Base-by-base conservation (phyloP, 441 rosid species). In the Omphalea diandra region DNA sequence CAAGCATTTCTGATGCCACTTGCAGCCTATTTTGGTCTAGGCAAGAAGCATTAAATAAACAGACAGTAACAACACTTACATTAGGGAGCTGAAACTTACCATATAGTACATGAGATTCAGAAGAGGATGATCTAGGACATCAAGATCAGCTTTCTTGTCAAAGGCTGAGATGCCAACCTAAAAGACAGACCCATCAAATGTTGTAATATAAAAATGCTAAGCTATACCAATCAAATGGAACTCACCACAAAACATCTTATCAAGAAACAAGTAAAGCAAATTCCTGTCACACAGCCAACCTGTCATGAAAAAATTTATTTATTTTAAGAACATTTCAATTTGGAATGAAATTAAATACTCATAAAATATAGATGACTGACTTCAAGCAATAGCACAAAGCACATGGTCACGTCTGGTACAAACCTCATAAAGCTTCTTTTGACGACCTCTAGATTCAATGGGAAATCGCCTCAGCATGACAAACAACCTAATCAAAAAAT, bases 371-470 rank as follows among this genome's bases (percentile, higher is more conserved):
- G n/a, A 56, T 31, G 27, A 11, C 3, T 20, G 22, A 20, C 17
- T 33, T 54, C 44, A 24, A 56, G 8, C 53, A 52, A 33, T 58
- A 47, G 5, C 32, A 65, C 17, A 10, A 18, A 49, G 26, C 47
- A 49, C 36, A 59, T 14, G 43, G 18, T 29, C 7, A 35, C 12
- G 15, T 49, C 6, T 11, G 20, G 4, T 27, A 58, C 72, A 69
- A 80, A 94, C 98, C 98, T 94, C 98, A n/a, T 87, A 84, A 67
- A 94, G 97, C 76, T 94, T 94, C 88, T 90, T 94, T 79, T 90
- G 84, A 76, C 98, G 87, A 68, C 98, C 96, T 82, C 88, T 90
- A 66, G 98, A 94, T 80, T 91, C 98, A 31, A 91, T 87, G 9
- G 98, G 97, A 80, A 91, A 91, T 47, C 91, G 84, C 76, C 87